These are phyloP conservation scores for Suhomyces tanzawaensis DNA, from an alignment of 805 yeast species.

Conservation along the genomic window DNA sequence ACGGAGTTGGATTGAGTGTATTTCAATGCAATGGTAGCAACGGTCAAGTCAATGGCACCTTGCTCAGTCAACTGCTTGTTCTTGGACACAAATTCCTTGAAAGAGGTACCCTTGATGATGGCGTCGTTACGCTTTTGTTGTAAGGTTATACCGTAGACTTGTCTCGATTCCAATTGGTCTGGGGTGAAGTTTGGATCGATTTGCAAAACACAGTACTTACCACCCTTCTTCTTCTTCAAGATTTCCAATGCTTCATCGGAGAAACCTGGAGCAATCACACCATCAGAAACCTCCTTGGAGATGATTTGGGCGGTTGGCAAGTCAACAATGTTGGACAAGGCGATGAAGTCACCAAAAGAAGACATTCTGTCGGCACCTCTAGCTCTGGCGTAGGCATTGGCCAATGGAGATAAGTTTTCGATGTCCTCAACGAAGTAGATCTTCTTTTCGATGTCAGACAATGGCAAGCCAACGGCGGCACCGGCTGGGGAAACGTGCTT, in stretches of 20 bases:
- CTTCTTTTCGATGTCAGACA: constrained; percentile 87
- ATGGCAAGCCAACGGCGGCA: constrained; percentile 94
- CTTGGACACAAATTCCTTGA: constrained; percentile 86
- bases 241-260: constrained; percentile 88
- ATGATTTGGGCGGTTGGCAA: constrained; percentile 95
- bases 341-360: constrained; percentile 97
- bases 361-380: constrained; percentile 99
- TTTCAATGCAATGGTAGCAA: constrained; percentile 95
- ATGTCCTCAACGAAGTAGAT: constrained; percentile 93
- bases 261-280: constrained; percentile 98
- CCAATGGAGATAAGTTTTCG: constrained; percentile 93
- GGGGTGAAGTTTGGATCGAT: constrained; percentile 94
- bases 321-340: constrained; percentile 94
- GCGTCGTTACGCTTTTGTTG: constrained; percentile 99
- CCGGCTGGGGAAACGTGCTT: constrained; percentile 99
- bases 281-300: constrained; percentile 96
- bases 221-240: constrained; percentile 89
- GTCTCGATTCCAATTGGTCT: constrained; percentile 78
- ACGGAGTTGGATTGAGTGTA: constrained; percentile 99
- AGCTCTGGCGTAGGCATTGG: constrained; percentile 98
- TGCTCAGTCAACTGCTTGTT: constrained; percentile 88
- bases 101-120: constrained; percentile 82
- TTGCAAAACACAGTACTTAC: constrained; percentile 94
- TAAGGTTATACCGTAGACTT: constrained; percentile 91
- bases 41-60: constrained; percentile 90